Conservation (phyloP, 2,329 filamentous ascomycete genomes). For the Cladosporium sp. region DNA sequence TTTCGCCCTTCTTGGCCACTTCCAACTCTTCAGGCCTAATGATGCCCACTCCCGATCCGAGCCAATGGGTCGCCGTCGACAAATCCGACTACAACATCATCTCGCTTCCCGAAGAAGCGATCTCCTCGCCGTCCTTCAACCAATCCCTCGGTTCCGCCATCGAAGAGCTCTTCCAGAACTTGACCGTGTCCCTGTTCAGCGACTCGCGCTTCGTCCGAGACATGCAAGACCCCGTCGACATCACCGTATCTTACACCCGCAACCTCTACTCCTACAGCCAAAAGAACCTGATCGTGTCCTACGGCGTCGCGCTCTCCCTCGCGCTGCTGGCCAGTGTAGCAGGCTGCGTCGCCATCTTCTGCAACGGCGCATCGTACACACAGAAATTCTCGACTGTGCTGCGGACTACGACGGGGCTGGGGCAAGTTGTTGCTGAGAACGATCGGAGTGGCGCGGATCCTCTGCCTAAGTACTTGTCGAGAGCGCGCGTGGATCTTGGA, state of each 20-base stretch:
- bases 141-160: constrained; percentile 3
- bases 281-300: constrained; percentile 23
- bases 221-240: constrained; percentile 2
- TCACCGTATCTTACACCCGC: constrained; percentile 15
- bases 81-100: neutral
- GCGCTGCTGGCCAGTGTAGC: constrained; percentile 15
- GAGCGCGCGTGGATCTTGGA: neutral
- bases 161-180: constrained; percentile 24
- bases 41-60: neutral
- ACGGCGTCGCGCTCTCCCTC: constrained; percentile 22
- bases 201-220: constrained; percentile 10
- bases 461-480: constrained; percentile 7
- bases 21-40: neutral
- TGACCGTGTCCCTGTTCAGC: constrained; percentile 24
- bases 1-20: neutral
- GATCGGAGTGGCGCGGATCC: constrained; percentile 12
- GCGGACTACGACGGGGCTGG: neutral
- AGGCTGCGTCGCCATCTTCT: constrained; percentile 20
- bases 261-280: constrained; percentile 24
- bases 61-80: neutral
- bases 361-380: constrained; percentile 21
- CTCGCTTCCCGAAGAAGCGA: neutral
- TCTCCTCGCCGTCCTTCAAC: constrained; percentile 2
- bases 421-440: neutral
- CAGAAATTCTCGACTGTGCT: constrained; percentile 27